Evolutionary conservation across 2,329 filamentous ascomycete species (phyloP).

Genomic region (Fonsecaea erecta): DNA sequence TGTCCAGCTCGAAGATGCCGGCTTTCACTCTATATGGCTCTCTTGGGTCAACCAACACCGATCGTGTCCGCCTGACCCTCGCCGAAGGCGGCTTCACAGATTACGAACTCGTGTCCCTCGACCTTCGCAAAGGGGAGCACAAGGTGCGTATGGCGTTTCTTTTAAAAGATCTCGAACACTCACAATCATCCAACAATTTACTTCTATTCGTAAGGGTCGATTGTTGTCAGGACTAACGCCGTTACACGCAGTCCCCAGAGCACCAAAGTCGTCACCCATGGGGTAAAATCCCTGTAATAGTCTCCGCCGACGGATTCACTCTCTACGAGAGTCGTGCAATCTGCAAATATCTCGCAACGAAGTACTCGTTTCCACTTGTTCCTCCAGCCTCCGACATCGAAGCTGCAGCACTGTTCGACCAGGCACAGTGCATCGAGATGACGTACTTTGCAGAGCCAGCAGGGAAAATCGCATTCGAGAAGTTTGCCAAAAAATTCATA

Average conservation of each 20-base stretch:
- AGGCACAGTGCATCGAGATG: conserved; percentile 50
- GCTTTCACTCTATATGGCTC: conserved; percentile 51
- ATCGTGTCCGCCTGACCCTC: conserved; percentile 51
- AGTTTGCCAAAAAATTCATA: conserved; percentile 53
- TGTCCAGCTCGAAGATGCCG: conserved; percentile 47
- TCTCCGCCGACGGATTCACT: conserved; percentile 49
- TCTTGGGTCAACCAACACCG: conserved; percentile 50
- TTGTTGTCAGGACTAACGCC: conserved; percentile 33
- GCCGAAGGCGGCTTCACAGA: conserved; percentile 52
- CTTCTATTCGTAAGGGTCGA: too few relatives aligned
- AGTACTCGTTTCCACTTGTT: conserved; percentile 54
- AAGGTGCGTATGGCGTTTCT: conserved; percentile 44
- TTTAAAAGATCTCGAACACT: too few relatives aligned
- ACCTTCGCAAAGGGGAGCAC: conserved; percentile 50
- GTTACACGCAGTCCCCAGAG: conserved; percentile 43
- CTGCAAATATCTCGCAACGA: conserved; percentile 53
- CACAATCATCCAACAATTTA: too few relatives aligned
- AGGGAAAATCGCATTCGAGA: conserved; percentile 52
- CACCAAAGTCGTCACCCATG: conserved; percentile 49
- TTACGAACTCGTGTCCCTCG: conserved; percentile 48
- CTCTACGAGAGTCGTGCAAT: conserved; percentile 56
- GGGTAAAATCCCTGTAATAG: conserved; percentile 50
- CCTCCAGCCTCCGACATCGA: conserved; percentile 48
- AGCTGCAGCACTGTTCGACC: conserved; percentile 51
- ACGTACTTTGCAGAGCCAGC: conserved; percentile 53